These are phyloP conservation scores for Stygiomarasmius scandens DNA, from an alignment of 1,284 basidiomycete genomes.

Conservation along the genomic window DNA sequence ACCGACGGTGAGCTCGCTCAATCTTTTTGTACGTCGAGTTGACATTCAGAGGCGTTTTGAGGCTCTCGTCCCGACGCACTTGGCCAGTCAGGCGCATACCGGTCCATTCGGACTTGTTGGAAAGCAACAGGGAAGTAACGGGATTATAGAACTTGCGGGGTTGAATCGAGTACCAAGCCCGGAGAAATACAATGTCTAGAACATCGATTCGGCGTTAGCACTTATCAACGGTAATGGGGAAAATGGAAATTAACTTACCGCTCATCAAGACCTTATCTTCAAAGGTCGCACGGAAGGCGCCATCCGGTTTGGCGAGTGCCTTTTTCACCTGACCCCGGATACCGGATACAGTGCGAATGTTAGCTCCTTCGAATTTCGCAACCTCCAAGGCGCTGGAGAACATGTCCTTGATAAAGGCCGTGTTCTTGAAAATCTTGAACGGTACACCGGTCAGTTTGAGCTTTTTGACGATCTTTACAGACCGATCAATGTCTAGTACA, in stretches of 20 bases:
- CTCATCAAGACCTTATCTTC: constrained; percentile 98
- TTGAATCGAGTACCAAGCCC: constrained; percentile 96
- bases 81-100: constrained; percentile 98
- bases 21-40: constrained; percentile 91
- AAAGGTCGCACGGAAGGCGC: constrained; percentile 94
- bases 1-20: constrained; percentile 80
- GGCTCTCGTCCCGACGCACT: constrained; percentile 80
- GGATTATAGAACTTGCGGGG: constrained; percentile 97
- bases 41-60: constrained; percentile 82
- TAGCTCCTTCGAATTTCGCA: constrained; percentile 98
- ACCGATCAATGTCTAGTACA: constrained; percentile 90
- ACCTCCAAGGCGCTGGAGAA: constrained; percentile 92
- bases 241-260: constrained; percentile 55
- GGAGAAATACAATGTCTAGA: constrained; percentile 94
- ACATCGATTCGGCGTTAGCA: background rate
- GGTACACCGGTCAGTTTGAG: constrained; percentile 95
- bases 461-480: constrained; percentile 97
- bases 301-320: constrained; percentile 91
- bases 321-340: constrained; percentile 98
- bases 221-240: constrained; percentile 7
- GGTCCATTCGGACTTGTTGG: constrained; percentile 74
- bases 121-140: constrained; percentile 87
- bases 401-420: constrained; percentile 98
- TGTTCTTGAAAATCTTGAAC: constrained; percentile 99
- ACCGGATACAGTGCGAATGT: constrained; percentile 93